These are phyloP conservation scores for Mycena alexandri DNA, from an alignment of 768 basidiomycete genomes.

Conservation along the genomic window DNA sequence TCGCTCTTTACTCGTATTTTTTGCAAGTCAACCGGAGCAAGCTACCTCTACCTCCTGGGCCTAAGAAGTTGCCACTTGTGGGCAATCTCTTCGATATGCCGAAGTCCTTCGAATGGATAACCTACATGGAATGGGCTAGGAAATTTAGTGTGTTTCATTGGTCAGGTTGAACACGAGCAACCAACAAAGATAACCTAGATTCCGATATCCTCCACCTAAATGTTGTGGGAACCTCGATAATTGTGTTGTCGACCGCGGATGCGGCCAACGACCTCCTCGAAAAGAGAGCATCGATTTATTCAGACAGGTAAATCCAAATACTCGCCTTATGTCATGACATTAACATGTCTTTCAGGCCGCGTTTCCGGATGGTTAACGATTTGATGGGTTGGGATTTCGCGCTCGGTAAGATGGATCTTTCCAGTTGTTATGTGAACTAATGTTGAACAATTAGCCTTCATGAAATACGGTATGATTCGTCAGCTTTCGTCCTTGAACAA, in stretches of 20 bases:
- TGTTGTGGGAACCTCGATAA: conserved; percentile 46
- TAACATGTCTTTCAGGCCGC: conserved; percentile 39
- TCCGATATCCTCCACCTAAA: conserved; percentile 48
- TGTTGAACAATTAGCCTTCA: conserved; percentile 23
- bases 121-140: conserved; percentile 31
- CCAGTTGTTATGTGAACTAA: too few relatives aligned
- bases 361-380: conserved; percentile 46
- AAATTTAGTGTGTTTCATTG: conserved; percentile 25
- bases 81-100: conserved; percentile 36
- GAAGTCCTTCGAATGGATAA: conserved; percentile 26
- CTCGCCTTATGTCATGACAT: background rate
- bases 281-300: conserved; percentile 58
- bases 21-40: conserved; percentile 7
- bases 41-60: conserved; percentile 34
- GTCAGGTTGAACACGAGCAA: too few relatives aligned
- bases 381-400: conserved; percentile 56
- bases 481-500: background rate
- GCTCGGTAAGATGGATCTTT: conserved; percentile 24
- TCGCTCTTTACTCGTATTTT: conserved; percentile 19
- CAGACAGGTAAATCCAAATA: conserved; percentile 46
- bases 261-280: conserved; percentile 56
- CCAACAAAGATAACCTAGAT: conserved; percentile 34
- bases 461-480: conserved; percentile 51
- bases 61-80: conserved; percentile 31
- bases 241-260: conserved; percentile 53